phyloP scores from a whole-genome alignment of 139 green algal genomes.

The Chlorella sp. region DNA sequence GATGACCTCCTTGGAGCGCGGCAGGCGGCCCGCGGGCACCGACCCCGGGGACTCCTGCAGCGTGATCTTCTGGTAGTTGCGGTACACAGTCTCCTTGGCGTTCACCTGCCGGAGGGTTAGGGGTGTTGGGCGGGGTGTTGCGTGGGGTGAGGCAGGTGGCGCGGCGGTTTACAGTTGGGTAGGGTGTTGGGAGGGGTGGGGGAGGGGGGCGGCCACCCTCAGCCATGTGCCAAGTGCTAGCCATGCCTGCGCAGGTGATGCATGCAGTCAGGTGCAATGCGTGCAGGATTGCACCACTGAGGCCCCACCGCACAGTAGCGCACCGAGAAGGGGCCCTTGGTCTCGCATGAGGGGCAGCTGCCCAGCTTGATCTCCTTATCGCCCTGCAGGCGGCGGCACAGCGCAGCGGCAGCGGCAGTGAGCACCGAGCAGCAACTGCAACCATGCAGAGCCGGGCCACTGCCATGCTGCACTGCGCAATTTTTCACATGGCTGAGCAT shows the following conservation, averaged over 20 bases:
- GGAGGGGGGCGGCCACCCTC: too few species aligned
- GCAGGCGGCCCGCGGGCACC: slow-evolving; percentile 93
- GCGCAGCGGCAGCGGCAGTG: too few species aligned
- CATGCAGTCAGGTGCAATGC: too few species aligned
- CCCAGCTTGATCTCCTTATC: slow-evolving; percentile 80
- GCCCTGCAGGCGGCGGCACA: background rate
- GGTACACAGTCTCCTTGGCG: slow-evolving; percentile 92
- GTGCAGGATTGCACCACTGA: too few species aligned
- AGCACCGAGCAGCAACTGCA: too few species aligned
- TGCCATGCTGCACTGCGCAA: too few species aligned
- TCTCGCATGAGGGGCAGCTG: slow-evolving; percentile 86
- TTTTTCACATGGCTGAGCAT: too few species aligned
- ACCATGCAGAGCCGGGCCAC: too few species aligned
- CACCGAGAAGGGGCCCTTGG: slow-evolving; percentile 91
- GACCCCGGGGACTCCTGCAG: slow-evolving; percentile 96
- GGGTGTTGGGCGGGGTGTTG: background rate
- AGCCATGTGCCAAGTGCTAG: too few species aligned
- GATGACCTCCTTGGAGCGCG: slow-evolving; percentile 96
- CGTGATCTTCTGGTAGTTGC: slow-evolving; percentile 99
- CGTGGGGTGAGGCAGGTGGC: background rate
- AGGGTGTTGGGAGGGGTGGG: background rate
- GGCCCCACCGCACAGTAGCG: too few species aligned
- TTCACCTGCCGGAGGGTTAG: slow-evolving; percentile 67
- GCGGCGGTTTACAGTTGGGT: background rate
- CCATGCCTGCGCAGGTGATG: too few species aligned